Conservation (phyloP, 164 flowering plant species). For the Nelumbo lutea region DNA sequence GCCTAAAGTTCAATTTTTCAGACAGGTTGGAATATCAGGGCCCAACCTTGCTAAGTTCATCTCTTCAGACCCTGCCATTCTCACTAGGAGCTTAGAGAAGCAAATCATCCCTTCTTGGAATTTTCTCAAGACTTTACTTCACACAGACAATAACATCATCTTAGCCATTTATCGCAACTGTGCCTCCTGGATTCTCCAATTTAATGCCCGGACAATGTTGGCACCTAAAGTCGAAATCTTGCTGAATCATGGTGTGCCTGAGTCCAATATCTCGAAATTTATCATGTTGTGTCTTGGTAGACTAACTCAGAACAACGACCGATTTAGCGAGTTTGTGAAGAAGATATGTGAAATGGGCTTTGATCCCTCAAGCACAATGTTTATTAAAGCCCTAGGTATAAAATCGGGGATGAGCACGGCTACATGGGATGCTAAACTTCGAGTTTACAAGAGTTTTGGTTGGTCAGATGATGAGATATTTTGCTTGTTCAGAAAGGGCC, state of each 20-base stretch:
- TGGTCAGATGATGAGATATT: background rate
- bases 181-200: background rate
- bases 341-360: background rate
- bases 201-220: too few relatives aligned
- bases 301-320: background rate
- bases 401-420: background rate
- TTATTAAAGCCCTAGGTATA: background rate
- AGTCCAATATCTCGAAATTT: background rate
- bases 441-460: background rate
- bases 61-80: background rate
- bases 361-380: background rate
- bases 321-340: background rate
- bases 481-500: background rate
- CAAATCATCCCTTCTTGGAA: background rate
- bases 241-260: background rate
- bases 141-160: background rate
- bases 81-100: background rate
- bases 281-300: background rate
- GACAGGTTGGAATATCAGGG: background rate
- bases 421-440: background rate
- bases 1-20: background rate
- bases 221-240: background rate
- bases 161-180: background rate
- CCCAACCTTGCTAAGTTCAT: background rate
- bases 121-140: background rate